These are phyloP conservation scores for Elymus sibiricus DNA, from an alignment of 176 grass and related monocot genomes.

Conservation along the genomic window DNA sequence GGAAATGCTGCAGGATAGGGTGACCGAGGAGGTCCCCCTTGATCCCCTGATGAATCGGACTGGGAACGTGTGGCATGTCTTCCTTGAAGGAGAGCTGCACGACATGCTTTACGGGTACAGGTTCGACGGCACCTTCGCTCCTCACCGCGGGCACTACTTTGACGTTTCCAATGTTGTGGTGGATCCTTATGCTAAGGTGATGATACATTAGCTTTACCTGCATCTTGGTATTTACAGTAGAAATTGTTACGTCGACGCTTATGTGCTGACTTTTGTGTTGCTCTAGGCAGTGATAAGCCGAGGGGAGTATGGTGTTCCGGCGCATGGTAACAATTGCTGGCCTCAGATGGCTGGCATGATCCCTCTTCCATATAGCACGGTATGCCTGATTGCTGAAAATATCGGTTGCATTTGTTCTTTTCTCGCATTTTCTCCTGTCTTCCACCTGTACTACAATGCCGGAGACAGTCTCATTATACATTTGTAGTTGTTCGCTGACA, in stretches of 20 bases:
- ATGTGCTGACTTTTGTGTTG: conserved; percentile 3
- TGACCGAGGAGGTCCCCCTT: conserved; percentile 64
- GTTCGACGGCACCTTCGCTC: conserved; percentile 74
- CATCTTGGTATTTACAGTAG: not conserved
- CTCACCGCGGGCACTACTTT: conserved; percentile 52
- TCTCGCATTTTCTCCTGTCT: not conserved
- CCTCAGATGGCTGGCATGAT: conserved; percentile 94
- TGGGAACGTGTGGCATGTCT: conserved; percentile 79
- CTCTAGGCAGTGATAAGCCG: conserved; percentile 67
- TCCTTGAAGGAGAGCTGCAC: conserved; percentile 52
- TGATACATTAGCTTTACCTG: not conserved
- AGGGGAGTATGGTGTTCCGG: conserved; percentile 55
- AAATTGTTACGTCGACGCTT: not conserved
- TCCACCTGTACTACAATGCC: not conserved
- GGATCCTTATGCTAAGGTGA: conserved; percentile 96
- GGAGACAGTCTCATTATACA: not conserved
- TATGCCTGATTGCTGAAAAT: conserved; percentile 12
- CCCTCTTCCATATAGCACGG: conserved; percentile 43
- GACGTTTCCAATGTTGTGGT: conserved; percentile 60
- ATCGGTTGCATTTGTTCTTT: not conserved
- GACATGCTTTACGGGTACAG: conserved; percentile 76
- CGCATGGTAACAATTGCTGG: conserved; percentile 52
- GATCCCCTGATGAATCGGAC: conserved; percentile 61
- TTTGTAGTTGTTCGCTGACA: not conserved
- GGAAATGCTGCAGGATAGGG: conserved; percentile 37